phyloP scores from a whole-genome alignment of 2,329 filamentous ascomycete species.

The Lasiodiplodia sp. region DNA sequence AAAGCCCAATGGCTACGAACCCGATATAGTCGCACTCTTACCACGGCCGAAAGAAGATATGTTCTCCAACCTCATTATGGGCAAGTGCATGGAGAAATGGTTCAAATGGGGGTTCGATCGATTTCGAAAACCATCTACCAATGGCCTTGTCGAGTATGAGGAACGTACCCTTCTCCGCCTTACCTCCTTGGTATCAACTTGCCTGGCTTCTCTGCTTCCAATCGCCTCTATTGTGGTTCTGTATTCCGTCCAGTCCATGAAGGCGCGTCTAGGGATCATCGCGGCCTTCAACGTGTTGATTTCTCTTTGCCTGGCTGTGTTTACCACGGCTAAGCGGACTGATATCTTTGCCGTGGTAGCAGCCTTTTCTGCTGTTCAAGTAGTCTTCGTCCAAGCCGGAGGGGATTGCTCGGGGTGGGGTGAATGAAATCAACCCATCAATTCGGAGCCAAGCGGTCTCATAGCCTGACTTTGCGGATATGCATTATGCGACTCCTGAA shows the following conservation, averaged over 20 bases:
- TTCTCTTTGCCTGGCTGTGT: not conserved
- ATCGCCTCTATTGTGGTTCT: constrained; percentile 4
- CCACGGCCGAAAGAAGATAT: not conserved
- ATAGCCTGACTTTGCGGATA: too few relatives aligned
- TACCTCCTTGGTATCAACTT: not conserved
- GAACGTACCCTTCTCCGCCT: not conserved
- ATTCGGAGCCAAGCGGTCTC: too few relatives aligned
- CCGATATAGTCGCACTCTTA: not conserved
- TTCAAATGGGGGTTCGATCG: not conserved
- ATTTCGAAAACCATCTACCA: not conserved
- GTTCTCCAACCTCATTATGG: not conserved
- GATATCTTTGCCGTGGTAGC: constrained; percentile 18
- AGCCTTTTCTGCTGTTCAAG: constrained; percentile 26
- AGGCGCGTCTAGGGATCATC: not conserved
- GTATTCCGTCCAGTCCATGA: not conserved
- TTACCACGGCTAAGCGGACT: constrained; percentile 1
- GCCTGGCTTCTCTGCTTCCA: not conserved
- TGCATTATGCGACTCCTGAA: too few relatives aligned
- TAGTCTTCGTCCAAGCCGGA: constrained; percentile 18
- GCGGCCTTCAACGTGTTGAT: constrained; percentile 7
- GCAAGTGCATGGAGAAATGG: not conserved
- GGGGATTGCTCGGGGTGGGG: too few relatives aligned
- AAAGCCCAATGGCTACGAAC: not conserved
- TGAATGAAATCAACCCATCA: too few relatives aligned
- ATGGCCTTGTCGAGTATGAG: not conserved